Conservation (phyloP, 2,329 filamentous ascomycete species). For the Fusarium anguioides region DNA sequence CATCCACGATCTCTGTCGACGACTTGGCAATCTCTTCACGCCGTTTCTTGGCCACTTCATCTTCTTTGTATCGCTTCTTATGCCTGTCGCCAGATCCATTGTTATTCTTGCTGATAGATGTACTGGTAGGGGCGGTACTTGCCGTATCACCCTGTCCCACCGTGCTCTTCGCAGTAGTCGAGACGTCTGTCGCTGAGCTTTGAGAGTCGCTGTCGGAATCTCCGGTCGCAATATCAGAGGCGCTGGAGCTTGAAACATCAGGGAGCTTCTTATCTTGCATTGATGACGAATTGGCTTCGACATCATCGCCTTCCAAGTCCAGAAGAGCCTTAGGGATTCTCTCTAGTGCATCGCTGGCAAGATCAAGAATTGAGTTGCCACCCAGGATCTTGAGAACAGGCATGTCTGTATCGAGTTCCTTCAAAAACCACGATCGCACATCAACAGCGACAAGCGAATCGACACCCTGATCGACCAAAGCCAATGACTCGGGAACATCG, state of each 20-base stretch:
- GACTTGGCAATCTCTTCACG: background rate
- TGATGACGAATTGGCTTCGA: background rate
- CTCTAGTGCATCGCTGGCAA: background rate
- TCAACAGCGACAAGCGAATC: constrained; percentile 50
- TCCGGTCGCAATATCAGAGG: background rate
- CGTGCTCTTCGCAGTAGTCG: constrained; percentile 1
- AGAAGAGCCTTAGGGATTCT: constrained; percentile 1
- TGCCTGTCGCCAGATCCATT: background rate
- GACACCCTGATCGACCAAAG: constrained; percentile 30
- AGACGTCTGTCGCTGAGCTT: constrained; percentile 7
- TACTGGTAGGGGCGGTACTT: constrained; percentile 4
- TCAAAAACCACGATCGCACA: constrained; percentile 62
- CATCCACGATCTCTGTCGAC: background rate
- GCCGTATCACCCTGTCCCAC: background rate
- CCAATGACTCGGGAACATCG: background rate
- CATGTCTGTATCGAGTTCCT: constrained; percentile 56
- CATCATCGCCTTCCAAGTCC: background rate
- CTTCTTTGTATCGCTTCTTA: background rate
- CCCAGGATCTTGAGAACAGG: constrained; percentile 55
- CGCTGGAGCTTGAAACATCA: background rate
- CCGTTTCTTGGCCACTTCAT: background rate
- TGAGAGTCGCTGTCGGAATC: constrained; percentile 1
- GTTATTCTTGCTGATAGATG: background rate
- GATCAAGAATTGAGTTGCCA: constrained; percentile 25
- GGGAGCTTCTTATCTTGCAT: background rate